Conservation (phyloP, 192 early-diverging fungal genomes). For the Coemansia brasiliensis region DNA sequence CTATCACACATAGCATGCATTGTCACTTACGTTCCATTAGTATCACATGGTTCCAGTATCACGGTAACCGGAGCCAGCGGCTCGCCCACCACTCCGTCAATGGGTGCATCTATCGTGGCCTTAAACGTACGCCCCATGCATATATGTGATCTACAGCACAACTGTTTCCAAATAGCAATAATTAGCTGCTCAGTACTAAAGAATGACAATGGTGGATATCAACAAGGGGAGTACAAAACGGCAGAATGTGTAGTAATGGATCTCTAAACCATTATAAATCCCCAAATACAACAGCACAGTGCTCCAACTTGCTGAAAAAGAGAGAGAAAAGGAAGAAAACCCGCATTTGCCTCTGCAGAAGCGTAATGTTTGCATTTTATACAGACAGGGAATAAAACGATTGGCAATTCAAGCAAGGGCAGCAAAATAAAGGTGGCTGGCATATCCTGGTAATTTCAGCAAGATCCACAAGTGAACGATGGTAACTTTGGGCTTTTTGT, state of each 20-base stretch:
- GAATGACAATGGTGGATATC: no score
- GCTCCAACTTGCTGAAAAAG: not conserved
- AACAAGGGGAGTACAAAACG: no score
- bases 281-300: not conserved
- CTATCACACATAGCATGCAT: no score
- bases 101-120: slow-evolving; percentile 30
- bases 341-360: not conserved
- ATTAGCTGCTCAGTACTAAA: no score
- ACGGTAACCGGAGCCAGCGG: slow-evolving; percentile 31
- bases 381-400: not conserved
- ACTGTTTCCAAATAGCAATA: not conserved
- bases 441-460: not conserved
- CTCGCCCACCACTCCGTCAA: slow-evolving; percentile 16
- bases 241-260: no score
- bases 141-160: slow-evolving; percentile 14
- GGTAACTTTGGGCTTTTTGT: no score
- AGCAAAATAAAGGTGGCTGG: slow-evolving; percentile 1
- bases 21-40: slow-evolving; percentile 43
- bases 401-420: not conserved
- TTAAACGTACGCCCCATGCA: slow-evolving; percentile 36
- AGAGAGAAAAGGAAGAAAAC: not conserved
- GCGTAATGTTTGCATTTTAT: not conserved
- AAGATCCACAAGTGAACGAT: not conserved
- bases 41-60: slow-evolving; percentile 29
- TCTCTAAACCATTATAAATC: no score